phyloP scores from a whole-genome alignment of 768 basidiomycete species.

The Chlorophyllum brunneum region DNA sequence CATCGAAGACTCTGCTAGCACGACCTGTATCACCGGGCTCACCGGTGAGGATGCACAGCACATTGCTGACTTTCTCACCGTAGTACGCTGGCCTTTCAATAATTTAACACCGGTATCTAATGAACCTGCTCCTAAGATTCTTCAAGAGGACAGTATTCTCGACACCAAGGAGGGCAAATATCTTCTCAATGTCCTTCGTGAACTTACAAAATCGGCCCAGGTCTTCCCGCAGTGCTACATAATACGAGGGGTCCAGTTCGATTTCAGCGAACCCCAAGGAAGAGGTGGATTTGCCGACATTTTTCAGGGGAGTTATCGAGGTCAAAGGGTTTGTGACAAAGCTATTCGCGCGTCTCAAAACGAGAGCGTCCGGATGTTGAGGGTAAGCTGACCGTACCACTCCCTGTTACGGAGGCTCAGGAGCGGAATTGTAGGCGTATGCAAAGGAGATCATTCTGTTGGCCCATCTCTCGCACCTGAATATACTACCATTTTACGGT shows the following conservation, averaged over 20 bases:
- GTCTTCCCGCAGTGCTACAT: neutral
- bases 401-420: neutral
- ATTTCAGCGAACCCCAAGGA: neutral
- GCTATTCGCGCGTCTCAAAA: slow-evolving; percentile 5
- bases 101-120: neutral
- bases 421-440: neutral
- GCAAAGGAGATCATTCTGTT: slow-evolving; percentile 27
- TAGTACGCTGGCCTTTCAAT: neutral
- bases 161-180: neutral
- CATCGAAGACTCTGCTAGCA: neutral
- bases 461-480: slow-evolving; percentile 29
- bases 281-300: slow-evolving; percentile 1
- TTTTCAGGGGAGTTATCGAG: neutral
- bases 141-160: neutral
- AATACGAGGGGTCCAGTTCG: neutral
- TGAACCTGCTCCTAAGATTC: neutral
- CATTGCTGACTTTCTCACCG: neutral
- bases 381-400: neutral
- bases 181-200: neutral
- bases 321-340: neutral
- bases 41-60: neutral
- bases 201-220: neutral
- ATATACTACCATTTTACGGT: slow-evolving; percentile 33
- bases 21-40: neutral
- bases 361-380: neutral